phyloP scores from a whole-genome alignment of 805 yeast genomes.

The Candida piceae region DNA sequence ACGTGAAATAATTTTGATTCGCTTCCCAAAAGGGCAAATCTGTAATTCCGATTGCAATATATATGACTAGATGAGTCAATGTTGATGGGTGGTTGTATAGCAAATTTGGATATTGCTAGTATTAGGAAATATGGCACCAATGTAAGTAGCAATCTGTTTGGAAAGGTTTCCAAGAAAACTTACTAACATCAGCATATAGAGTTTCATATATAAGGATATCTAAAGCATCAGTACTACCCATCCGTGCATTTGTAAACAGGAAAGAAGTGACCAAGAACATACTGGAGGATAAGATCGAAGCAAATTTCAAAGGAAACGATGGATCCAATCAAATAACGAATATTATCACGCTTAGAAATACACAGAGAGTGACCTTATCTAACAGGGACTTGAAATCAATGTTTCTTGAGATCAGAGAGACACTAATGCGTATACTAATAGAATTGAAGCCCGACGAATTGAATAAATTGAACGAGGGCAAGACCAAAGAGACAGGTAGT shows the following conservation, averaged over 20 bases:
- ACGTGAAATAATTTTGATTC: too few species aligned
- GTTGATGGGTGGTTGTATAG: too few species aligned
- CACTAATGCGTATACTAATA: slow-evolving; percentile 16
- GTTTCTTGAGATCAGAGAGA: slow-evolving; percentile 15
- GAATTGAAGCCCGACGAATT: slow-evolving; percentile 20
- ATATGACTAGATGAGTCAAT: too few species aligned
- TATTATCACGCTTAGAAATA: slow-evolving; percentile 10
- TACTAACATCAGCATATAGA: too few species aligned
- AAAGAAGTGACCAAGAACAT: slow-evolving; percentile 18
- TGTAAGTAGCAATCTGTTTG: slow-evolving; percentile 14
- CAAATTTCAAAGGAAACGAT: too few species aligned
- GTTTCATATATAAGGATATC: slow-evolving; percentile 20
- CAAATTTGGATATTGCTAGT: background rate
- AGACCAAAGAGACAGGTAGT: background rate
- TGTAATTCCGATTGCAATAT: too few species aligned
- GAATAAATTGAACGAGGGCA: slow-evolving; percentile 5
- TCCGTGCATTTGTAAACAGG: slow-evolving; percentile 24
- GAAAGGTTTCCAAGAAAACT: too few species aligned
- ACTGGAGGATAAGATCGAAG: too few species aligned
- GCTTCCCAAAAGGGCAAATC: too few species aligned
- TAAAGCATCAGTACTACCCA: slow-evolving; percentile 13
- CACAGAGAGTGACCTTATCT: slow-evolving; percentile 20
- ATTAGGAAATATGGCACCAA: slow-evolving; percentile 17
- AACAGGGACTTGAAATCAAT: slow-evolving; percentile 20
- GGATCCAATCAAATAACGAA: background rate